Evolutionary conservation across 1,139 yeast species (phyloP), one percentile per base, ranked within the genome.

Genomic region (Debaryomyces singareniensis): DNA sequence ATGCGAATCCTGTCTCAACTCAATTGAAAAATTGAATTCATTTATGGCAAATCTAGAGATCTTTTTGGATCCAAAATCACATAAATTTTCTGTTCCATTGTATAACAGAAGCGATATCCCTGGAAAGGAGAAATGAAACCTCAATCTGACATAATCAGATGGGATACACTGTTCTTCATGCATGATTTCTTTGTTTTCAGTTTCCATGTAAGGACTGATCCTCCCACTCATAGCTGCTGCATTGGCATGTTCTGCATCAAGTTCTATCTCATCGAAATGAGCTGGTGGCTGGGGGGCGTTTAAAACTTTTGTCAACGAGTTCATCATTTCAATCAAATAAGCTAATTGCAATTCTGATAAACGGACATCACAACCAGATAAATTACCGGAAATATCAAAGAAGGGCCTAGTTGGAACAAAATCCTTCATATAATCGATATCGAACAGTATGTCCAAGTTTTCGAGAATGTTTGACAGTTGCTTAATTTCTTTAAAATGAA

Each of bases 331-430:
- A 44, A 75, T 50, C 32, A 89, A 49, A 42, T 75, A 78, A 21
- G 67, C 60, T 27, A 83, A 62, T 54, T 93, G 98, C 24, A 76
- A 53, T 42, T 91, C 97, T 0, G 96, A 83, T 35, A 91, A 55
- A 18, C 71, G 68, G 40, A 86, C 61, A 29, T 75, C 72, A 13
- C 84, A 65, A 14, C 84, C 84, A 1, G 84, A 75, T 47, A 84
- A 66, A 16, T 65, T 58, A 12, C 95, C 94, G 4, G 50, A 44
- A 1, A 84, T 61, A 2, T 62, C 57, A 26, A 78, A 61, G 1
- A 73, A 61, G 0, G 95, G 83, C 1, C 67, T 46, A 1, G 54
- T 58, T 5, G 53, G 50, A 1, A 42, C 40, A 16, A 41, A 49
- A 4, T 62, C 61, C 24, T 73, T 77, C 25, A 64, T 61, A 41